Evolutionary conservation across 1,284 basidiomycete genomes (phyloP).

Genomic region (Leccinum griseonigrum): DNA sequence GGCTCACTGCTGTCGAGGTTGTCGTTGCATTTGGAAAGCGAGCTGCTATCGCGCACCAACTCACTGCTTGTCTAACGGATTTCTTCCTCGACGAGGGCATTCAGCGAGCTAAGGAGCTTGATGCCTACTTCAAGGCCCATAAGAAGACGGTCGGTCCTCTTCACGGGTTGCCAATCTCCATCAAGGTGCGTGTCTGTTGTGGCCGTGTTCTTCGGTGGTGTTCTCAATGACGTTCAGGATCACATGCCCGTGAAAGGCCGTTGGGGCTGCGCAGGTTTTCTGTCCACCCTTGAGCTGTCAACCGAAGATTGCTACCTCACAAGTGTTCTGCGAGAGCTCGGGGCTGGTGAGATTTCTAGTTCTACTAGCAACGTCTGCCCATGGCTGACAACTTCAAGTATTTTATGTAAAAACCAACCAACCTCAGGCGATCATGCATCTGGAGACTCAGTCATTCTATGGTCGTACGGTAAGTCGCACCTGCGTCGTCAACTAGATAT

Average conservation of each 20-base stretch:
- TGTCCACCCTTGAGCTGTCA: conserved; percentile 24
- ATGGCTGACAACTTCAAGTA: conserved; percentile 23
- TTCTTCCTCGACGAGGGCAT: conserved; percentile 35
- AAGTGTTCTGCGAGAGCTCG: conserved; percentile 31
- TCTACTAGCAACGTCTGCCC: background rate
- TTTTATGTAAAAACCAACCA: conserved; percentile 50
- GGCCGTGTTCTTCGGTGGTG: background rate
- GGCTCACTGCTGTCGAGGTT: conserved; percentile 25
- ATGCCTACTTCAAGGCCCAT: conserved; percentile 35
- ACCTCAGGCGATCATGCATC: conserved; percentile 41
- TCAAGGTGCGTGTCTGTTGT: conserved; percentile 33
- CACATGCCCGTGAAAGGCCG: conserved; percentile 37
- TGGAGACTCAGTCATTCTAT: conserved; percentile 39
- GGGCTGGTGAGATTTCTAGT: conserved; percentile 27
- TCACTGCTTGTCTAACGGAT: conserved; percentile 30
- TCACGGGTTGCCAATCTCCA: conserved; percentile 48
- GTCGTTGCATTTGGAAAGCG: conserved; percentile 32
- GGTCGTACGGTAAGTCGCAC: conserved; percentile 36
- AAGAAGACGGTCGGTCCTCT: conserved; percentile 43
- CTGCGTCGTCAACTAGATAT: background rate
- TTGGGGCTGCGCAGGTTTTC: conserved; percentile 44
- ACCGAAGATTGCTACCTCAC: conserved; percentile 24
- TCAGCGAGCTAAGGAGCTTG: conserved; percentile 40
- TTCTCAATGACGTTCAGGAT: conserved; percentile 33
- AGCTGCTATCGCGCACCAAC: conserved; percentile 30